These are phyloP conservation scores for Macrophomina pseudophaseolina DNA, from an alignment of 2,329 filamentous ascomycete genomes.

Conservation along the genomic window DNA sequence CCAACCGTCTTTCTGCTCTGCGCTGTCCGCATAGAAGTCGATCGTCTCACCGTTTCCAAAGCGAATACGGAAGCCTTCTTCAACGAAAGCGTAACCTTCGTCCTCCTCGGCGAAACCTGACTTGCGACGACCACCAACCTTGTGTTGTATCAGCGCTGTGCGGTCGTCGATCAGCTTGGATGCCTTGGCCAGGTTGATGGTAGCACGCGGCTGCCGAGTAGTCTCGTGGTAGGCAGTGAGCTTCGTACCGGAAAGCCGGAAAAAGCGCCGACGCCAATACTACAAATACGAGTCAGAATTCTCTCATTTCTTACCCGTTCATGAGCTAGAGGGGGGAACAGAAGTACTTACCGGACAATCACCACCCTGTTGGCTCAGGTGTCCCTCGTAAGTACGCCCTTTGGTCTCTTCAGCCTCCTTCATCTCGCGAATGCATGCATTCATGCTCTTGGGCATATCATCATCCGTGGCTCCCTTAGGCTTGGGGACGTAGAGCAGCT, in stretches of 20 bases:
- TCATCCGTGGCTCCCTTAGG: constrained; percentile 86
- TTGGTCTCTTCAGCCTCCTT: constrained; percentile 84
- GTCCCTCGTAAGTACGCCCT: constrained; percentile 81
- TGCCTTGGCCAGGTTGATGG: constrained; percentile 94
- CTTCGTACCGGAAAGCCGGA: constrained; percentile 89
- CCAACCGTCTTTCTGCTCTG: constrained; percentile 89
- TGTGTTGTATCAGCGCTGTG: constrained; percentile 77
- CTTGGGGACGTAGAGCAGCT: constrained; percentile 92
- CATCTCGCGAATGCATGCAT: constrained; percentile 90
- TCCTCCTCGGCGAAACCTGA: constrained; percentile 98
- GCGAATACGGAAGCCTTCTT: constrained; percentile 97
- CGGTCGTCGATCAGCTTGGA: constrained; percentile 93
- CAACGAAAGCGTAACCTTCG: constrained; percentile 99
- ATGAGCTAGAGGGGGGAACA: not conserved
- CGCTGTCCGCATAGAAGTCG: constrained; percentile 94
- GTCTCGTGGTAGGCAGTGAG: constrained; percentile 96
- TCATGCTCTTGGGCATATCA: constrained; percentile 99
- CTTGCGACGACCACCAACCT: constrained; percentile 79
- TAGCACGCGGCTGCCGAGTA: constrained; percentile 91
- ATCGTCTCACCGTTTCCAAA: constrained; percentile 99
- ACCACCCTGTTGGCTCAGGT: constrained; percentile 93
- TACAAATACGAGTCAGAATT: constrained; percentile 44
- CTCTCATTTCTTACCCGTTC: constrained; percentile 28
- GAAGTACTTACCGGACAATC: constrained; percentile 84
- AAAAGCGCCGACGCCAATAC: constrained; percentile 98